Conservation (phyloP, 192 early-diverging fungal genomes). For the Glomus cerebriforme region DNA sequence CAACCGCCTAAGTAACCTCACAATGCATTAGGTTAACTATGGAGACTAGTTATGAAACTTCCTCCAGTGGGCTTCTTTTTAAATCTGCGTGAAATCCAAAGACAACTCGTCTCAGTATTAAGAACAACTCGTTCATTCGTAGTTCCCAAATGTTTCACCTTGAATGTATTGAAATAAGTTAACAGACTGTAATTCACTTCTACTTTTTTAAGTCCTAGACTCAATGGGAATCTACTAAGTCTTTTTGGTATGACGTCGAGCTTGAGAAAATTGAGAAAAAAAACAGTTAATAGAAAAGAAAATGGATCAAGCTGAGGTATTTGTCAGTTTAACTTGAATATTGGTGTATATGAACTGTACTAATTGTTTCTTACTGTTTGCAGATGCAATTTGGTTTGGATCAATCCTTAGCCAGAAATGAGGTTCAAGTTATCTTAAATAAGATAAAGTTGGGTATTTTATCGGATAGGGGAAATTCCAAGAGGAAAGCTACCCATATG, state of each 20-base stretch:
- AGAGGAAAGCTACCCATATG: neutral
- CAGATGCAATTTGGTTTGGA: constrained; percentile 12
- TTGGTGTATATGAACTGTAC: constrained; percentile 2
- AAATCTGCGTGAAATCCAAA: constrained; percentile 26
- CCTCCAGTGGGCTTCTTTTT: constrained; percentile 25
- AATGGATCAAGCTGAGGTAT: neutral
- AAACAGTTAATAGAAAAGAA: too few species aligned
- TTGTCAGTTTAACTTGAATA: constrained; percentile 7
- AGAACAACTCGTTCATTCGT: constrained; percentile 30
- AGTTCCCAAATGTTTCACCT: constrained; percentile 8
- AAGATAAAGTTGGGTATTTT: constrained; percentile 1
- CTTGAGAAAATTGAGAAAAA: neutral
- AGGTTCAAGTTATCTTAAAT: constrained; percentile 6
- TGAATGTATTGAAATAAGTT: constrained; percentile 8
- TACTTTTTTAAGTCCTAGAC: constrained; percentile 8
- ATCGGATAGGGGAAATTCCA: neutral
- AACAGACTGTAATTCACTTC: neutral
- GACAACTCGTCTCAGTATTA: constrained; percentile 26
- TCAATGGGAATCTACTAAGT: constrained; percentile 17
- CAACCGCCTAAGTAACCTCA: constrained; percentile 10
- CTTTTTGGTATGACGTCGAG: neutral
- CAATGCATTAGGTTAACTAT: constrained; percentile 15
- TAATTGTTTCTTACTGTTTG: neutral
- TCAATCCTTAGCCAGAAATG: constrained; percentile 14
- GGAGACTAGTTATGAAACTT: constrained; percentile 29